A percentile compares a stretch with the other conserved stretches of the same genome.
These are phyloP conservation scores for Pyrus pyrifolia DNA, from an alignment of 306 rosid species.

Conservation along the genomic window DNA sequence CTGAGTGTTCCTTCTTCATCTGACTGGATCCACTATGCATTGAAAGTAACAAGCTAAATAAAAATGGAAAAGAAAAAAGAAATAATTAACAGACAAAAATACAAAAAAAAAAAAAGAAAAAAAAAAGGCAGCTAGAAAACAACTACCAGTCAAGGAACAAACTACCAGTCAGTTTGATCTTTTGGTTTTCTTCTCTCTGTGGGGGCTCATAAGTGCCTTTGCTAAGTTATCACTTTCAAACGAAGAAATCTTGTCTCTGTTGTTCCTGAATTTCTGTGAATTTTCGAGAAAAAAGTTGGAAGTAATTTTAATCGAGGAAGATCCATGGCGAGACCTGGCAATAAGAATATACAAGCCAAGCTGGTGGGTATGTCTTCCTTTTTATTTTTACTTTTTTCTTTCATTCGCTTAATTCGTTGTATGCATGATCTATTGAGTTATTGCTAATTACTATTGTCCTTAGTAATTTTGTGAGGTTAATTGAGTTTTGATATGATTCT, in stretches of 20 bases:
- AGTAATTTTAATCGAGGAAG: background rate
- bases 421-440: background rate
- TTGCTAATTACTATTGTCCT: background rate
- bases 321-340: slow-evolving; percentile 53
- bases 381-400: background rate
- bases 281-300: background rate
- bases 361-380: slow-evolving; percentile 87
- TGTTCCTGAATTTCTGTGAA: background rate
- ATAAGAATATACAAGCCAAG: slow-evolving; percentile 83
- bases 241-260: background rate
- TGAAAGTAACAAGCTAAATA: background rate
- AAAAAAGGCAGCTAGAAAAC: background rate
- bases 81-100: background rate
- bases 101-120: background rate
- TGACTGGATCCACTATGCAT: background rate
- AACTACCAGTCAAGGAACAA: slow-evolving; percentile 55
- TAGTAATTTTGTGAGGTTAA: background rate
- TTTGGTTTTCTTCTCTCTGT: background rate
- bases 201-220: background rate
- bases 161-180: slow-evolving; percentile 47
- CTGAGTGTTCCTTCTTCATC: background rate
- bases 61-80: background rate
- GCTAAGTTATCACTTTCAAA: slow-evolving; percentile 15
- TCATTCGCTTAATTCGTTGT: background rate
- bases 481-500: background rate